Percentiles rank a stretch among this genome's conserved stretches.
Evolutionary conservation across 139 green algal genomes (phyloP).

Genomic region (Chloropicon primus): DNA sequence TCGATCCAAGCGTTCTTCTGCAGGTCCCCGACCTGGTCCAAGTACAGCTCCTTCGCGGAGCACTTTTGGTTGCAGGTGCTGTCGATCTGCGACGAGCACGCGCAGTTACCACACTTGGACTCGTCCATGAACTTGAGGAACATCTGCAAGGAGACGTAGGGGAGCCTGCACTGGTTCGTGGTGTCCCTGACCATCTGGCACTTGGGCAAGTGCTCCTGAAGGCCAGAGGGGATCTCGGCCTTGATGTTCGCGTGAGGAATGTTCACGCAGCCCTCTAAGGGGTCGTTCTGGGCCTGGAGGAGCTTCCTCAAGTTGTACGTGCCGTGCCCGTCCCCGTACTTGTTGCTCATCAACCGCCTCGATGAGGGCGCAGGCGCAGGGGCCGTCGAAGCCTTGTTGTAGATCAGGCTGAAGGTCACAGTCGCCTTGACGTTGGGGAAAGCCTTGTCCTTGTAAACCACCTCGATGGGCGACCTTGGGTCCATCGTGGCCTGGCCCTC

Average conservation of each 20-base stretch:
- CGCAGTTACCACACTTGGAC: neutral
- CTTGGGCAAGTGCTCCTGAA: neutral
- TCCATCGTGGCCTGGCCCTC: neutral
- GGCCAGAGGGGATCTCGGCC: neutral
- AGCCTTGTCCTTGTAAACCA: neutral
- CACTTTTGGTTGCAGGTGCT: neutral
- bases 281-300: neutral
- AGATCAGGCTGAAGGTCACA: neutral
- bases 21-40: neutral
- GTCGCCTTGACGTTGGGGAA: neutral
- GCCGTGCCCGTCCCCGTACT: neutral
- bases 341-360: neutral
- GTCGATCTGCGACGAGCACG: neutral
- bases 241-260: neutral
- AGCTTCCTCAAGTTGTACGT: neutral
- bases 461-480: neutral
- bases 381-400: neutral
- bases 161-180: neutral
- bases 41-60: conserved; percentile 4
- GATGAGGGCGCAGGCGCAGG: neutral
- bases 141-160: neutral
- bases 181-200: neutral
- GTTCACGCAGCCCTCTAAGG: neutral
- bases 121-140: neutral
- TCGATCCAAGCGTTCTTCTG: conserved; percentile 12